phyloP scores from a whole-genome alignment of 2,329 filamentous ascomycete species.

The Paecilomyces formosus region DNA sequence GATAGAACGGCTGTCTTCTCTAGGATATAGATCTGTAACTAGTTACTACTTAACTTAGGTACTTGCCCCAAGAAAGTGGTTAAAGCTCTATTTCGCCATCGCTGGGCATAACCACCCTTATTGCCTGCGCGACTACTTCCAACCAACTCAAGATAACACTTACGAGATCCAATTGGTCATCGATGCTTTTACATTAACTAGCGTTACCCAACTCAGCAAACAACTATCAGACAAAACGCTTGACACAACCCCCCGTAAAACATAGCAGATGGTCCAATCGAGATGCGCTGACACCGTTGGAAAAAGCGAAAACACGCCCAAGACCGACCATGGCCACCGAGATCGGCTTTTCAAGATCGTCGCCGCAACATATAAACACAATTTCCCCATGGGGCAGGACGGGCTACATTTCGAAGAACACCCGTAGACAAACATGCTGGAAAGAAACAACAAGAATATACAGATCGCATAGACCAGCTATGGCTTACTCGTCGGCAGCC shows the following conservation, averaged over 20 bases:
- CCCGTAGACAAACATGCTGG: not conserved
- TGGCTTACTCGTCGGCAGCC: conserved; percentile 17
- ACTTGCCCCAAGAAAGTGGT: no score
- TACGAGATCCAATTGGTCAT: not conserved
- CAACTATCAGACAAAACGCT: not conserved
- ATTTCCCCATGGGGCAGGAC: not conserved
- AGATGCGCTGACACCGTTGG: not conserved
- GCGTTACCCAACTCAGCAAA: not conserved
- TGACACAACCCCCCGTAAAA: not conserved
- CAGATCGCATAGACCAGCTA: conserved; percentile 4
- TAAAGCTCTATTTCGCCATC: no score
- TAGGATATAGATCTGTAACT: no score
- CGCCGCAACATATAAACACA: not conserved
- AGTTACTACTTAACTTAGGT: no score
- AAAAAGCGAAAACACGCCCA: not conserved
- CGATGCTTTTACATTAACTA: not conserved
- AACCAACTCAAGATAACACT: no score
- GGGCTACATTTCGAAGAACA: not conserved
- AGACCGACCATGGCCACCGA: not conserved
- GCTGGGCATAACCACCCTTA: no score
- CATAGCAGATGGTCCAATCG: not conserved
- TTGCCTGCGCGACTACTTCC: no score
- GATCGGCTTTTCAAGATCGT: not conserved
- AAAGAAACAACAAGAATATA: conserved; percentile 4
- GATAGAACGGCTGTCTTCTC: not conserved